Conservation (phyloP, 192 early-diverging fungal species). For the Phycomyces blakesleeanus region DNA sequence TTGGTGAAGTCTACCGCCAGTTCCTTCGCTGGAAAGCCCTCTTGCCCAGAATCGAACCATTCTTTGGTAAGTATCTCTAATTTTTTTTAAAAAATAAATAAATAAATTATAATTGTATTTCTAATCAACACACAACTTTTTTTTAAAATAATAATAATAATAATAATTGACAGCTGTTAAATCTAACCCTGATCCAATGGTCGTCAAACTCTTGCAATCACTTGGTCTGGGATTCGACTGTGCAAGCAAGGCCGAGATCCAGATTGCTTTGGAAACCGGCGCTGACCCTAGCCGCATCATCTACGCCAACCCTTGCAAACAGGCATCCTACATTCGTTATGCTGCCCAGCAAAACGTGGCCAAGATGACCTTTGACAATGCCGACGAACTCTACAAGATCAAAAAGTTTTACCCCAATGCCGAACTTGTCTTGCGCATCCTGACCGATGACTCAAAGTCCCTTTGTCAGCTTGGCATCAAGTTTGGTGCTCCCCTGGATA, state of each 20-base stretch:
- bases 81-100: no score
- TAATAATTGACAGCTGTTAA: slow-evolving; percentile 76
- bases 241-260: slow-evolving; percentile 92
- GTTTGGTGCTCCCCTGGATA: slow-evolving; percentile 86
- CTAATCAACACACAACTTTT: no score
- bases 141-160: not conserved
- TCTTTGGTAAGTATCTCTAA: slow-evolving; percentile 78
- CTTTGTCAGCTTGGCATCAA: slow-evolving; percentile 91
- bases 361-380: slow-evolving; percentile 99
- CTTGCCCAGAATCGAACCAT: slow-evolving; percentile 92
- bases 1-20: slow-evolving; percentile 90
- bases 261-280: slow-evolving; percentile 70
- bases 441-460: slow-evolving; percentile 92
- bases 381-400: slow-evolving; percentile 95
- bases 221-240: slow-evolving; percentile 95
- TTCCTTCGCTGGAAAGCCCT: slow-evolving; percentile 74
- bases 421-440: slow-evolving; percentile 87
- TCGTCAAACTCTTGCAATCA: slow-evolving; percentile 75
- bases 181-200: slow-evolving; percentile 88
- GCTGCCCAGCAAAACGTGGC: slow-evolving; percentile 70
- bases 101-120: no score
- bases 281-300: slow-evolving; percentile 78
- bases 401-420: slow-evolving; percentile 77
- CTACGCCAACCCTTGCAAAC: slow-evolving; percentile 99
- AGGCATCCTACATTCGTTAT: slow-evolving; percentile 88